Conservation (phyloP, 495 filamentous ascomycete species). For the Penicillium bialowiezense region DNA sequence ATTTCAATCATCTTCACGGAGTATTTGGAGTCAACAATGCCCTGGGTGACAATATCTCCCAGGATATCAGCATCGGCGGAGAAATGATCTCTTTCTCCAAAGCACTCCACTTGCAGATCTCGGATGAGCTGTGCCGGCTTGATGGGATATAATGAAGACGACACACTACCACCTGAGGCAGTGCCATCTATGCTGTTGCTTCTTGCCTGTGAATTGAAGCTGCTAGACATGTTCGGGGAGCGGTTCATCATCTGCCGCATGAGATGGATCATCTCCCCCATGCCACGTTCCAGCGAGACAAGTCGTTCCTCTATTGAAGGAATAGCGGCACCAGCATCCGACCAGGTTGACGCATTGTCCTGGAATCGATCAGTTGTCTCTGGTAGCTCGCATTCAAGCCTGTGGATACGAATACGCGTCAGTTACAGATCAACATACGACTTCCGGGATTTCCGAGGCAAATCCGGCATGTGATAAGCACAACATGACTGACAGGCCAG, state of each 20-base stretch:
- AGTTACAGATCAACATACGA: conserved; percentile 4
- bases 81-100: conserved; percentile 27
- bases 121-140: conserved; percentile 38
- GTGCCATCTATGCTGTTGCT: conserved; percentile 28
- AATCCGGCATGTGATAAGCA: background rate
- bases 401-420: conserved; percentile 9
- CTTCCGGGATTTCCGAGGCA: background rate
- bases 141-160: conserved; percentile 21
- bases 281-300: conserved; percentile 34
- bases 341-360: conserved; percentile 33
- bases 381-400: conserved; percentile 40
- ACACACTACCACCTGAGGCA: conserved; percentile 15
- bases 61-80: conserved; percentile 23
- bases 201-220: conserved; percentile 15
- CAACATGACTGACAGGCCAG: background rate
- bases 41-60: conserved; percentile 30
- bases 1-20: conserved; percentile 37
- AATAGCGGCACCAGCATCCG: conserved; percentile 31
- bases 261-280: conserved; percentile 40
- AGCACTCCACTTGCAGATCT: conserved; percentile 36
- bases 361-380: conserved; percentile 38
- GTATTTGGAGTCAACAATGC: conserved; percentile 34
- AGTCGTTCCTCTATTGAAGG: conserved; percentile 41
- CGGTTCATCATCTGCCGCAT: conserved; percentile 37
- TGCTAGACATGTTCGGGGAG: conserved; percentile 18